Base-by-base conservation (phyloP, 228 moss, liverwort and hornwort genomes). In the Sphagnum magellanicum region DNA sequence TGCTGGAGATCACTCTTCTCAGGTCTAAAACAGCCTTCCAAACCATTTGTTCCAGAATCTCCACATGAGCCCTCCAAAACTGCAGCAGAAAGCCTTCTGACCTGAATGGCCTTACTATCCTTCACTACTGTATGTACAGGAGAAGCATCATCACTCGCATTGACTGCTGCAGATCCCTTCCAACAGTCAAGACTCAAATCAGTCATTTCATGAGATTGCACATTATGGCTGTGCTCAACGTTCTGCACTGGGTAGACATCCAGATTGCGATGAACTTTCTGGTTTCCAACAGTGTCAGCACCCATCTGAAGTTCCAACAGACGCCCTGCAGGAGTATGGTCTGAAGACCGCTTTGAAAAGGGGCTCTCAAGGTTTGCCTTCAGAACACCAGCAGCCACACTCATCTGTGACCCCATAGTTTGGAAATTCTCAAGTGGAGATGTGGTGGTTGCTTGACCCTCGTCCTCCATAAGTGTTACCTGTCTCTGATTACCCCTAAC, bases 311-410 rank as follows among this genome's bases (percentile, higher is more conserved):
- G 49, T 72, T n/a, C 48, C 60, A 64, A 68, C 71, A 68, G 55
- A 14, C 52, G 65, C 57, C 59, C 51, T 63, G 48, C 63, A 55
- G 12, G 32, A 32, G 32, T 55, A 55, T 8, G 55, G 9, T 55
- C 55, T 12, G 55, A 55, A 8, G 12, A 4, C 8, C 9, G 1
- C 50, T 61, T 64, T 50, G 68, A 66, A 6, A 16, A 48, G 63
- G 49, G 51, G 70, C 51, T 67, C 7, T 67, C 70, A 78, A 67
- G 15, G 63, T 70, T 75, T 59, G 71, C 75, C 51, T 81, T 77
- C 67, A 72, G 63, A 72, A 72, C 71, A 52, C 72, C 72, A 32
- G 81, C 77, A 70, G 77, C 78, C 10, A 69, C 70, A 63, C 81
- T 81, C 60, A 72, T 75, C 48, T 74, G 69, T 14, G 78, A 57